A percentile compares a stretch with the other conserved stretches of the same genome.
Evolutionary conservation across 352 stramenopile genomes (phyloP).

Genomic region (Phytophthora pluvialis): DNA sequence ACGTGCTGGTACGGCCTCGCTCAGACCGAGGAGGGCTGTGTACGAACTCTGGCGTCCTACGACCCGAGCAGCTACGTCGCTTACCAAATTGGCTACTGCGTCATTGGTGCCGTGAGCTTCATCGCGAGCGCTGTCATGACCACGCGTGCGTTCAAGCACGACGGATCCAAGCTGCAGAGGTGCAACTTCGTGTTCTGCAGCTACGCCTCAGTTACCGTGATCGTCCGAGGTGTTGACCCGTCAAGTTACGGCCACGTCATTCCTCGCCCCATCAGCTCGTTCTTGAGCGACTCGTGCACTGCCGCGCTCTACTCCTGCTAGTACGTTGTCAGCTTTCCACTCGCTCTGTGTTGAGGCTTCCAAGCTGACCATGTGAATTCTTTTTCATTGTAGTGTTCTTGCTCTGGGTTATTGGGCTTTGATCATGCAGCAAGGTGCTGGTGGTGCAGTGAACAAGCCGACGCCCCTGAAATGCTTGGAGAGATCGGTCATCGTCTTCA

Average conservation of each 20-base stretch:
- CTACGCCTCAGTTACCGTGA: constrained; percentile 56
- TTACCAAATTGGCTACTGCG: constrained; percentile 51
- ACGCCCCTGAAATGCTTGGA: constrained; percentile 37
- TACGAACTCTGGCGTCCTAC: constrained; percentile 49
- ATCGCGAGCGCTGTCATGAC: constrained; percentile 52
- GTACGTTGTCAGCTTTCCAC: constrained; percentile 27
- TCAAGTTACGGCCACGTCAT: constrained; percentile 56
- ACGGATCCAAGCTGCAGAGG: constrained; percentile 54
- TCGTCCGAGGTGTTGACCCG: constrained; percentile 61
- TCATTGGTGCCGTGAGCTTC: constrained; percentile 42
- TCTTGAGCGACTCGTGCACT: constrained; percentile 66
- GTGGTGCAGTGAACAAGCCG: constrained; percentile 37
- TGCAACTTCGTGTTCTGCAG: constrained; percentile 57
- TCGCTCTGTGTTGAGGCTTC: constrained; percentile 7
- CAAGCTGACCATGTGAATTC: constrained; percentile 10
- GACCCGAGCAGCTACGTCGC: constrained; percentile 34
- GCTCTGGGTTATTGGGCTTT: constrained; percentile 62
- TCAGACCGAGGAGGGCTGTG: constrained; percentile 42
- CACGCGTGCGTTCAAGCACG: constrained; percentile 39
- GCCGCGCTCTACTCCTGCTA: constrained; percentile 67
- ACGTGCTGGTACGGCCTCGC: constrained; percentile 68
- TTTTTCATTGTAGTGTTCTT: constrained; percentile 41
- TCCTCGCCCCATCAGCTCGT: constrained; percentile 44
- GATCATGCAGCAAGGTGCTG: constrained; percentile 57
- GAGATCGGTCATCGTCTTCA: constrained; percentile 31